A percentile compares a stretch with the other conserved stretches of the same genome.
phyloP scores from a whole-genome alignment of 805 yeast genomes.

The Ogataea pilisensis region DNA sequence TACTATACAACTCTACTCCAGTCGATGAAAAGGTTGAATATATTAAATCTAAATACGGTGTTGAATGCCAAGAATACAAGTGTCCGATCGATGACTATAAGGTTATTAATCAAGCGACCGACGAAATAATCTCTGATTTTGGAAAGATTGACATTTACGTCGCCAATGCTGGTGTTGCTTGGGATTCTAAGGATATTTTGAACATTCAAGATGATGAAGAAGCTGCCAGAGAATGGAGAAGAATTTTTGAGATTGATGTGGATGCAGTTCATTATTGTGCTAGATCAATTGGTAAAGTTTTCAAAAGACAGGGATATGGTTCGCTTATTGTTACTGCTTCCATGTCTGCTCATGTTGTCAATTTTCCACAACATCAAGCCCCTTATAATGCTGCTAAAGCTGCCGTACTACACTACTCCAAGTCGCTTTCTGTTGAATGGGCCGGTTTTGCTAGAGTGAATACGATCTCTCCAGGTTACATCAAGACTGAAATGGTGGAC shows the following conservation, averaged over 20 bases:
- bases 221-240: constrained; percentile 61
- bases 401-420: constrained; percentile 70
- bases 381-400: constrained; percentile 87
- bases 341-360: constrained; percentile 85
- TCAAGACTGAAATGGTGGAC: constrained; percentile 62
- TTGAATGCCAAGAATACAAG: constrained; percentile 60
- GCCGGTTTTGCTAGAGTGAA: constrained; percentile 84
- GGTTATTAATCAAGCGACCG: constrained; percentile 46
- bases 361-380: constrained; percentile 83
- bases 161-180: constrained; percentile 87
- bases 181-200: constrained; percentile 64
- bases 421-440: constrained; percentile 84
- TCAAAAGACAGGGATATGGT: constrained; percentile 70
- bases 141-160: constrained; percentile 80
- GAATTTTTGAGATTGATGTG: constrained; percentile 69
- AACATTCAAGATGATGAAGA: constrained; percentile 35
- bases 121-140: constrained; percentile 58
- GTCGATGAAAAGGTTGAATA: constrained; percentile 59
- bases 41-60: constrained; percentile 54
- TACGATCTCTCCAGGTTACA: constrained; percentile 83
- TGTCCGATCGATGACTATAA: constrained; percentile 49
- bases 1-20: constrained; percentile 61
- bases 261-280: constrained; percentile 66
- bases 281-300: constrained; percentile 65
- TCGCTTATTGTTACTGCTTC: constrained; percentile 83